Conservation (phyloP, 495 filamentous ascomycete genomes). For the Sordaria brevicollis region DNA sequence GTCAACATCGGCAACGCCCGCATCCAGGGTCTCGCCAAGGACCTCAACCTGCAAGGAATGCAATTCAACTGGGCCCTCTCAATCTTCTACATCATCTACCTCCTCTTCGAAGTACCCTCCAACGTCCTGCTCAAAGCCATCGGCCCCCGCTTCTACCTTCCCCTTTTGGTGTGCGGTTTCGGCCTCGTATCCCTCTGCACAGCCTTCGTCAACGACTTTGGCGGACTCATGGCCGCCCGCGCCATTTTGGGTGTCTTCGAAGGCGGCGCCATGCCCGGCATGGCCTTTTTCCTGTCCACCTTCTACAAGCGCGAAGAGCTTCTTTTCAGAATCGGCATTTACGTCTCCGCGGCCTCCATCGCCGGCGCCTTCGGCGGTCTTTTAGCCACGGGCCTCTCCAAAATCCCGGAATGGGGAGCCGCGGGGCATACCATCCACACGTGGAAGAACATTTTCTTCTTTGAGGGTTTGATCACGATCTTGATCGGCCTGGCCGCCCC, state of each 20-base stretch:
- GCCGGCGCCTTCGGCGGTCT: constrained; percentile 45
- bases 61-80: constrained; percentile 50
- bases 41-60: constrained; percentile 39
- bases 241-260: constrained; percentile 44
- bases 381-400: constrained; percentile 26
- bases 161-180: constrained; percentile 42
- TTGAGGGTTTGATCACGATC: constrained; percentile 50
- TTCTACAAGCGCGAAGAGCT: constrained; percentile 50
- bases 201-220: constrained; percentile 34
- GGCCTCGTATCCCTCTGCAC: constrained; percentile 34
- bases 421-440: constrained; percentile 35
- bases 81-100: constrained; percentile 59
- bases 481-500: constrained; percentile 38
- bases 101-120: constrained; percentile 52
- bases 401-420: constrained; percentile 38
- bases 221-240: constrained; percentile 31
- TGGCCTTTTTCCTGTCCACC: constrained; percentile 43
- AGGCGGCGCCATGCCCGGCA: constrained; percentile 43
- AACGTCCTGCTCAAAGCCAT: constrained; percentile 55
- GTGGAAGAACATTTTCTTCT: constrained; percentile 60
- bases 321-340: constrained; percentile 45
- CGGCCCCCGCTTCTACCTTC: constrained; percentile 53
- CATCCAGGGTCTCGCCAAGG: constrained; percentile 47
- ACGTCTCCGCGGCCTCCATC: constrained; percentile 45
- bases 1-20: constrained; percentile 57